Evolutionary conservation across 2,329 filamentous ascomycete genomes (phyloP), one percentile per base, ranked within the genome.

Genomic region (Exophiala sideris): DNA sequence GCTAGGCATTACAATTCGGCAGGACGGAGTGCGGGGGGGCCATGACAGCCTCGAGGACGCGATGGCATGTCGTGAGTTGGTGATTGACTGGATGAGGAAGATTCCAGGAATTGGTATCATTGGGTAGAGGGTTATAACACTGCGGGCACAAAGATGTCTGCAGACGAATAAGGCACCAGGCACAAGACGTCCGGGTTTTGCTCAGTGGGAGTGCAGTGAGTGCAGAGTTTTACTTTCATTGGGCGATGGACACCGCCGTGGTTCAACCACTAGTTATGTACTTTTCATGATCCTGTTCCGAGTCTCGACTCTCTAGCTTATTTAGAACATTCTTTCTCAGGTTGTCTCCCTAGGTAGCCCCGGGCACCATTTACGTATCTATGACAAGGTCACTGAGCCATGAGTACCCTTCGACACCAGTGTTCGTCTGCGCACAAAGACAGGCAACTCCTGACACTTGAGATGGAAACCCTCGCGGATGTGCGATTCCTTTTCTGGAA

Each of bases 1-100:
- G 16, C 47, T 68, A 14, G 56, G 56, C 4, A 59, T 62, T 2
- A 32, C 60, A 1, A 66, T 70, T 9, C 66, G 68, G 51, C 49
- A 48, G n/a, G 50, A 54, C 7, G 58, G 64, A 7, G 66, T 11
- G 5, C 41, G 41, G 3, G 6, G 7, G n/a, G 53, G 64, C 2
- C 74, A 77, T 50, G 72, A 77, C 56, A 77, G 73, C 49, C 42
- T 76, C 12, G 74, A 79, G 58, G 76, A 79, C 56, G 74, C 75
- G 3, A 57, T 75, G 44, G 75, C 74, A 0, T 68, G 70, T 3
- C 64, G 76, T 10, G 74, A 77, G 53, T 52, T 78, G 34, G 63
- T 71, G 3, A 52, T 53, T 12, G 63, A 71, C 42, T 76, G 73
- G 71, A 35, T 51, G 24, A 39, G 16, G n/a, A 39, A n/a, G 34